Evolutionary conservation across 257 asterid species (phyloP), one percentile per base, ranked within the genome.

Genomic region (Fraxinus excelsior): DNA sequence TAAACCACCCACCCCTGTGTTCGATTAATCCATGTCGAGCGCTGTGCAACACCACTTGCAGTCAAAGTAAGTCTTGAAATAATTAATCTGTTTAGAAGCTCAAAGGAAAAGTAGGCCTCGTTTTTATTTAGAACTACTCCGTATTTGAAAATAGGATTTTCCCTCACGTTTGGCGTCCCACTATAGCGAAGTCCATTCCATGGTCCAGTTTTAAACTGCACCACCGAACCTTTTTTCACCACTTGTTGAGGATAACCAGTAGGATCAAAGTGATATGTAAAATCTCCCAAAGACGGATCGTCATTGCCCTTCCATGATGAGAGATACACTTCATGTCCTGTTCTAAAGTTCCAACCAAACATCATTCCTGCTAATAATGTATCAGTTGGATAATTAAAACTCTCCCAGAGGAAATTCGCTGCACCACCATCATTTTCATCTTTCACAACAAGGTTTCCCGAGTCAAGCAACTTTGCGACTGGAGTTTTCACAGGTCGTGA

Each of bases 111-210:
- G 79, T 82, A 80, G 13, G 82, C 73, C 67, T 82, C 85, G 3
- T 72, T 56, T 8, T 46, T 21, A 10, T 67, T 84, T 18, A 67
- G 67, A 11, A 38, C 80, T 9, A 79, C 18, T 31, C 26, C 72
- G 5, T 2, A 62, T 10, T 26, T 31, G 62, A 19, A 77, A 13
- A 10, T 65, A 23, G 75, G 44, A 53, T 76, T 68, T 10, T 19
- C 2, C 5, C 18, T 40, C 78, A 25, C 21, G 70, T 16, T 34
- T 44, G 69, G 81, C 16, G n/a, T 21, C 44, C 90, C 90, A 46
- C 91, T 83, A 25, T 74, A 85, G 4, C 87, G 74, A 2, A 84
- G 23, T 0, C 94, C 94, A 35, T 87, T 90, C 92, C 92, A 90
- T 0, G 86, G 85, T 18, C 91, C 91, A n/a, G 78, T 11, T 5